Evolutionary conservation across 768 basidiomycete species (phyloP), one percentile per base, ranked within the genome.

Genomic region (Pleurotus citrinopileatus): DNA sequence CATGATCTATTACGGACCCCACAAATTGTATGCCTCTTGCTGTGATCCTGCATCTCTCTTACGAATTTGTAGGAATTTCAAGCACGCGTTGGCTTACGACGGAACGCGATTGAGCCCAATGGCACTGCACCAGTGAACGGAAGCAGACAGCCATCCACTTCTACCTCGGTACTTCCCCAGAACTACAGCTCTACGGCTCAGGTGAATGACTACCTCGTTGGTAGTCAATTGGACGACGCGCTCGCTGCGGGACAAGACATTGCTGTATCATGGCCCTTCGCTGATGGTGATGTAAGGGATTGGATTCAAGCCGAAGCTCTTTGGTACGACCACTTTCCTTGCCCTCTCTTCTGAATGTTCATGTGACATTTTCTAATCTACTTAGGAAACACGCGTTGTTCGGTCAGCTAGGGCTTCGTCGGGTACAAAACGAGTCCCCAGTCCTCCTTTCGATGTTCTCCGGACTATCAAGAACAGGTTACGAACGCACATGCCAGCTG

Each of bases 301-400:
- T 96, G 86, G 84, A 78, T 74, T 17, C 91, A 92, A 59, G 89
- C 91, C 15, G 94, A 96, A 66, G 94, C 92, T 0, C 74, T 97
- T 48, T 93, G 93, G 94, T 94, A 65, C 46, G 45, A 29, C 44
- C 26, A n/a, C 26, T 32, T 48, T 20, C 9, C 51, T 12, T 23
- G 12, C 19, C 7, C 19, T 22, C 32, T 17, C 42, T 23, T n/a
- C n/a, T 13, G 2, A 29, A 26, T n/a, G 42, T 44, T 27, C 57
- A 42, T 46, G 42, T 7, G 38, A 19, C 38, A 1, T 15, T 2
- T 40, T 40, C 42, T 53, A 53, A 42, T 44, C 52, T 25, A 46
- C 43, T 29, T 71, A 95, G 93, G 90, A 94, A 94, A 73, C 75
- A 95, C 61, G 71, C 90, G 46, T 78, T 97, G 15, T 93, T 94